phyloP scores from a whole-genome alignment of 2,329 filamentous ascomycete species.

The Coniochaeta hoffmannii region DNA sequence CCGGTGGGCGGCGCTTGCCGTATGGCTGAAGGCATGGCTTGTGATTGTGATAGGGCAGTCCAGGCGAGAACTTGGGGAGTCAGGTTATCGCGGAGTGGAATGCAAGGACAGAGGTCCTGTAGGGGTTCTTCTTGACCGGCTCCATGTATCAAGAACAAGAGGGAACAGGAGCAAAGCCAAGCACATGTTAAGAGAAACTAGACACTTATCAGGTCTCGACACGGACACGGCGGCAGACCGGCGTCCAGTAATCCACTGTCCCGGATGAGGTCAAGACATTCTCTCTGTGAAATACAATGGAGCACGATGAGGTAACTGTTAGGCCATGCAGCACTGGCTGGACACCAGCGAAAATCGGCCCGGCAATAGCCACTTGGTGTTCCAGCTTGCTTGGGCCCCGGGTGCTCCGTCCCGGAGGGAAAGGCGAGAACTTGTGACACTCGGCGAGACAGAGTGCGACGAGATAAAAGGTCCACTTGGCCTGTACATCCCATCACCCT shows the following conservation, averaged over 20 bases:
- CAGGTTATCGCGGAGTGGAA: not conserved
- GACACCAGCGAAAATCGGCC: not conserved
- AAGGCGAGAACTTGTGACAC: not conserved
- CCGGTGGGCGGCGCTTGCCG: conserved; percentile 16
- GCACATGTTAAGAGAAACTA: not conserved
- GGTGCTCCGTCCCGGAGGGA: not conserved
- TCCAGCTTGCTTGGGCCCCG: not conserved
- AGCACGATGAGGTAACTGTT: conserved; percentile 2
- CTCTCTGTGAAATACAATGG: not conserved
- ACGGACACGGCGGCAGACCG: not conserved
- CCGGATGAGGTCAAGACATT: not conserved
- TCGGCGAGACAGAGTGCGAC: not conserved
- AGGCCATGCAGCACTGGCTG: not conserved
- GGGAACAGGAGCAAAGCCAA: not conserved
- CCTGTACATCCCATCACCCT: not conserved
- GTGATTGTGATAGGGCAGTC: not conserved
- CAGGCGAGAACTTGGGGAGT: not conserved
- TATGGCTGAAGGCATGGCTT: not conserved
- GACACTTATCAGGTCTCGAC: not conserved
- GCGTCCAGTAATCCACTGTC: not conserved
- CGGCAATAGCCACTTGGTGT: not conserved
- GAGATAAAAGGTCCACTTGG: not conserved
- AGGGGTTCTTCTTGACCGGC: not conserved
- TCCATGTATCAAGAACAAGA: conserved; percentile 6
- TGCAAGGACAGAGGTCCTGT: conserved; percentile 3